Evolutionary conservation across 1,284 basidiomycete genomes (phyloP).

Genomic region (Afroboletus lepidellus): DNA sequence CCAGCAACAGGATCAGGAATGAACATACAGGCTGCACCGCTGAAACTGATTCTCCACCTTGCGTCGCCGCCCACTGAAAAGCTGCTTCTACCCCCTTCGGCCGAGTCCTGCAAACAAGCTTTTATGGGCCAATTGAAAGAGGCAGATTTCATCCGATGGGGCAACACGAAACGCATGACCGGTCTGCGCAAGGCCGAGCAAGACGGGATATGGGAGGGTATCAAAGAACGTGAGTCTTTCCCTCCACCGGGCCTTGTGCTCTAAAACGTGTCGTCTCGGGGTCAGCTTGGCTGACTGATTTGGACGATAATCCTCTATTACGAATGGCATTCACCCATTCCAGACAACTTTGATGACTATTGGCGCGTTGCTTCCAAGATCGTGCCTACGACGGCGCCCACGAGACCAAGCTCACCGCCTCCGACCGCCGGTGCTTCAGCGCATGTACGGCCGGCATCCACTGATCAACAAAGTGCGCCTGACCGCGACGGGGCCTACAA

Average conservation of each 20-base stretch:
- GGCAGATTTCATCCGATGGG: slow-evolving; percentile 93
- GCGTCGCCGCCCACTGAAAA: slow-evolving; percentile 83
- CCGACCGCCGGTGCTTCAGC: slow-evolving; percentile 51
- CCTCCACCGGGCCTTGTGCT: slow-evolving; percentile 17
- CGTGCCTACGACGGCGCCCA: slow-evolving; percentile 62
- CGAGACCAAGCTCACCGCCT: slow-evolving; percentile 51
- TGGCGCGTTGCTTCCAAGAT: slow-evolving; percentile 90
- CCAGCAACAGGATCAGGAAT: slow-evolving; percentile 38
- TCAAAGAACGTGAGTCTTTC: slow-evolving; percentile 72
- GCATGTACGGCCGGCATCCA: slow-evolving; percentile 66
- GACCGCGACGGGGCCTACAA: slow-evolving; percentile 78
- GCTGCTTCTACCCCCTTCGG: slow-evolving; percentile 72
- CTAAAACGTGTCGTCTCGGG: slow-evolving; percentile 15
- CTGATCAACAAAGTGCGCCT: slow-evolving; percentile 56
- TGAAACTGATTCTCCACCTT: slow-evolving; percentile 81
- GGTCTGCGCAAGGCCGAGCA: slow-evolving; percentile 85
- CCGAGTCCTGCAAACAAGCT: slow-evolving; percentile 83
- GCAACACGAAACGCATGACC: slow-evolving; percentile 90
- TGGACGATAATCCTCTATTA: slow-evolving; percentile 17
- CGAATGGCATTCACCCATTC: slow-evolving; percentile 8
- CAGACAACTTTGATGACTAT: slow-evolving; percentile 94
- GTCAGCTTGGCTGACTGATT: slow-evolving; percentile 25
- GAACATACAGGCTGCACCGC: slow-evolving; percentile 46
- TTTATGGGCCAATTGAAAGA: slow-evolving; percentile 95
- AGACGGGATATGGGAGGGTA: slow-evolving; percentile 93